These are phyloP conservation scores for Paracoccidioides brasiliensis DNA, from an alignment of 2,329 filamentous ascomycete genomes.

Conservation along the genomic window DNA sequence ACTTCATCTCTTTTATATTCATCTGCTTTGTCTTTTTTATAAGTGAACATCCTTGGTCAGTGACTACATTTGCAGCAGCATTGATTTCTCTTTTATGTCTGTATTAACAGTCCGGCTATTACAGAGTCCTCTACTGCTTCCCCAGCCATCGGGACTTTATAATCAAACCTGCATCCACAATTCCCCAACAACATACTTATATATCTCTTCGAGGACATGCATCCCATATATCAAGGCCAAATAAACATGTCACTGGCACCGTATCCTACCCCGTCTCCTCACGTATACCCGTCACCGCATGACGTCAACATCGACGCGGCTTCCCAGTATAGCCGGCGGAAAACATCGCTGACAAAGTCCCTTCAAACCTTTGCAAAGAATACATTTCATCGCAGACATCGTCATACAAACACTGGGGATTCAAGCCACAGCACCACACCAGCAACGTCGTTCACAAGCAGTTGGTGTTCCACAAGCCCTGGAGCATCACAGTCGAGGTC, in stretches of 20 bases:
- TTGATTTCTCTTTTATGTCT: neutral
- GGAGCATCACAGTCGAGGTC: neutral
- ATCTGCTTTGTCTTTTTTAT: neutral
- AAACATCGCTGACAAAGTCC: conserved; percentile 10
- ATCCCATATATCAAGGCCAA: neutral
- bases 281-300: neutral
- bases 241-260: neutral
- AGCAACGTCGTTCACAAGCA: neutral
- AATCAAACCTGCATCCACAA: neutral
- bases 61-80: neutral
- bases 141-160: neutral
- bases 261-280: neutral
- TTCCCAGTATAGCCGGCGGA: conserved; percentile 2
- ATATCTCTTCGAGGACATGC: neutral
- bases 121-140: neutral
- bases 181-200: neutral
- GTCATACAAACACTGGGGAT: conserved; percentile 4
- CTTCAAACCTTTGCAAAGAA: conserved; percentile 13
- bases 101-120: neutral
- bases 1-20: neutral
- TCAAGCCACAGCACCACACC: neutral
- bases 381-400: conserved; percentile 10
- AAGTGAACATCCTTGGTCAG: neutral
- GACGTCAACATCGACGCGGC: conserved; percentile 8
- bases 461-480: neutral